phyloP scores from a whole-genome alignment of 1,139 yeast species.

The Pichia sp. region DNA sequence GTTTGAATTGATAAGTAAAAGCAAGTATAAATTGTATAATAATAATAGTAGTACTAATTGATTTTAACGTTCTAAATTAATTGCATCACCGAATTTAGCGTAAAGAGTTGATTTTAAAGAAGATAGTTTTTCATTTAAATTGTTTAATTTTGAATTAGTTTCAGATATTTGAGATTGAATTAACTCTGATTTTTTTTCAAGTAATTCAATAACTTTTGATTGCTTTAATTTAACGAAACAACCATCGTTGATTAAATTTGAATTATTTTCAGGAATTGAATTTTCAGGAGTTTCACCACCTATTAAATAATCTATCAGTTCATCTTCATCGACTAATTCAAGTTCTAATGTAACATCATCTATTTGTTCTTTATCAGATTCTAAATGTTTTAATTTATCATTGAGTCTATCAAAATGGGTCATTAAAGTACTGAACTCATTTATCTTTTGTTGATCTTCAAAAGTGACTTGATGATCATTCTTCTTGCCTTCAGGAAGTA shows the following conservation, averaged over 20 bases:
- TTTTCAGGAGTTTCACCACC: conserved; percentile 40
- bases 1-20: conserved; percentile 9
- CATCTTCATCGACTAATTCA: conserved; percentile 79
- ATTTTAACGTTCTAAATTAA: conserved; percentile 56
- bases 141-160: conserved; percentile 42
- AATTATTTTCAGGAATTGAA: conserved; percentile 25
- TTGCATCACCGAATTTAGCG: conserved; percentile 83
- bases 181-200: conserved; percentile 53
- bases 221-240: conserved; percentile 63
- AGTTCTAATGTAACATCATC: conserved; percentile 83
- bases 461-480: conserved; percentile 75
- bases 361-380: conserved; percentile 75
- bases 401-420: conserved; percentile 55
- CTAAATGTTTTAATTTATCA: conserved; percentile 41
- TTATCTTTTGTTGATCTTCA: conserved; percentile 86
- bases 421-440: conserved; percentile 77
- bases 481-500: conserved; percentile 56
- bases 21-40: not conserved
- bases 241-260: conserved; percentile 9
- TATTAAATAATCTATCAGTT: conserved; percentile 50
- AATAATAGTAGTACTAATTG: not conserved
- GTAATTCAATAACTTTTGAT: conserved; percentile 52
- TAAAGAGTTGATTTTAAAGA: conserved; percentile 67
- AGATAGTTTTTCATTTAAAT: conserved; percentile 44
- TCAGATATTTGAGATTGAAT: conserved; percentile 44